Conservation (phyloP, 192 early-diverging fungal genomes). For the Gamsiella multidivaricata region DNA sequence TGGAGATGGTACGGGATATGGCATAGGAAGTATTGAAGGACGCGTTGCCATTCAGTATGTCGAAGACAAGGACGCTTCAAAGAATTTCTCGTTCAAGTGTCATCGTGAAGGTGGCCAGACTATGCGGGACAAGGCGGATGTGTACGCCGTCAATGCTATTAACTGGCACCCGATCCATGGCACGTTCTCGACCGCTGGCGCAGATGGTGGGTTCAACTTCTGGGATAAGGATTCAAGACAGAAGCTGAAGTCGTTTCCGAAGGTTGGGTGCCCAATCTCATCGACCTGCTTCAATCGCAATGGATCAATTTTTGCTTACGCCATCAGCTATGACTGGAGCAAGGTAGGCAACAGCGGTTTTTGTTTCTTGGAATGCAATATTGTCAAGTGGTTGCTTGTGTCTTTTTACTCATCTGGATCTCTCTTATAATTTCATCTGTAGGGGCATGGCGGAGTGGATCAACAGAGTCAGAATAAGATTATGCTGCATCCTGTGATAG, state of each 20-base stretch:
- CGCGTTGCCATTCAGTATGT: conserved; percentile 93
- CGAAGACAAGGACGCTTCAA: conserved; percentile 77
- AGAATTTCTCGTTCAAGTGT: conserved; percentile 95
- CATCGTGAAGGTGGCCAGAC: conserved; percentile 76
- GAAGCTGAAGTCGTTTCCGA: conserved; percentile 80
- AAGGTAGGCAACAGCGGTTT: conserved; percentile 57
- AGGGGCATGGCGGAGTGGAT: conserved; percentile 50
- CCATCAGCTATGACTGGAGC: conserved; percentile 88
- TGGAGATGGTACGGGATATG: conserved; percentile 80
- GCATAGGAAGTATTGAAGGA: conserved; percentile 94
- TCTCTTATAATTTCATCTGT: conserved; percentile 76
- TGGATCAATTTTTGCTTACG: conserved; percentile 94
- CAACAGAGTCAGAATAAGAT: conserved; percentile 76
- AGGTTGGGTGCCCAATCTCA: conserved; percentile 73
- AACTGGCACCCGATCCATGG: conserved; percentile 88
- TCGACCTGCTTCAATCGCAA: conserved; percentile 81
- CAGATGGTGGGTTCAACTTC: conserved; percentile 88
- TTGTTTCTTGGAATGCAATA: too few relatives aligned
- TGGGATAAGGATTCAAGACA: conserved; percentile 97
- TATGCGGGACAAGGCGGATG: conserved; percentile 56
- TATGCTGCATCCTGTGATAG: conserved; percentile 79
- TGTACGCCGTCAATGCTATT: conserved; percentile 76
- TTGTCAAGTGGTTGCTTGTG: too few relatives aligned
- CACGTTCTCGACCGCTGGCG: conserved; percentile 89
- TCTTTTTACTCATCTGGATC: background rate